Conservation (phyloP, 2,329 filamentous ascomycete species). For the Colletotrichum salicis region DNA sequence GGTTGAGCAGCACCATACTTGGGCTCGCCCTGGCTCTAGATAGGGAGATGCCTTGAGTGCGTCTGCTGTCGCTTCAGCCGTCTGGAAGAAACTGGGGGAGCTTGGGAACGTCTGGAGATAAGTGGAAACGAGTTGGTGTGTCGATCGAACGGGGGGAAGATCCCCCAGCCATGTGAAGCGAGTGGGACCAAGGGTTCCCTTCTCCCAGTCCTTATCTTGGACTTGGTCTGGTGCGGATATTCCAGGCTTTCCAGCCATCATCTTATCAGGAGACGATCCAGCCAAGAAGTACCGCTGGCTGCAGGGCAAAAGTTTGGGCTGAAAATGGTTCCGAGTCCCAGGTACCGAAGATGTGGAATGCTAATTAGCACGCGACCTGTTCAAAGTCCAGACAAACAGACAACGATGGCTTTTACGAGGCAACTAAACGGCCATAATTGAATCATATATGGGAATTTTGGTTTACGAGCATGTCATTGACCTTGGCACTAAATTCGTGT, state of each 20-base stretch:
- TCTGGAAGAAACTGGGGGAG: neutral
- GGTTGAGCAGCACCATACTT: neutral
- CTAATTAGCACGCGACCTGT: constrained; percentile 3
- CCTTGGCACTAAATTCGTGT: constrained; percentile 3
- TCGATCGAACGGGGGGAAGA: constrained; percentile 1
- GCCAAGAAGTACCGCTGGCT: constrained; percentile 10
- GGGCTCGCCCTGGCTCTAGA: neutral
- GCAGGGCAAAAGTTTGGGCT: constrained; percentile 4
- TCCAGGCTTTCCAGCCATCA: neutral
- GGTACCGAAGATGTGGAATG: neutral
- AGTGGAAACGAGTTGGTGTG: constrained; percentile 17
- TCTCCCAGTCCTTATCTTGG: constrained; percentile 18
- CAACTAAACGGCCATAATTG: neutral
- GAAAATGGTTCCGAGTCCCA: neutral
- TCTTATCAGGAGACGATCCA: constrained; percentile 12
- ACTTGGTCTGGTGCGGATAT: neutral
- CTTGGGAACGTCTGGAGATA: constrained; percentile 1
- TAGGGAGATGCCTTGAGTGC: neutral
- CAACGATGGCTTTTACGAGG: neutral
- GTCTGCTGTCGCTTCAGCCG: neutral
- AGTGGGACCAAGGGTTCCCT: constrained; percentile 17
- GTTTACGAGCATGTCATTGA: neutral
- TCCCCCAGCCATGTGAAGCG: constrained; percentile 17
- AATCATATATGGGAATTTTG: neutral
- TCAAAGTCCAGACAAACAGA: neutral